These are phyloP conservation scores for Peterozyma toletana DNA, from an alignment of 805 yeast species.

Conservation along the genomic window DNA sequence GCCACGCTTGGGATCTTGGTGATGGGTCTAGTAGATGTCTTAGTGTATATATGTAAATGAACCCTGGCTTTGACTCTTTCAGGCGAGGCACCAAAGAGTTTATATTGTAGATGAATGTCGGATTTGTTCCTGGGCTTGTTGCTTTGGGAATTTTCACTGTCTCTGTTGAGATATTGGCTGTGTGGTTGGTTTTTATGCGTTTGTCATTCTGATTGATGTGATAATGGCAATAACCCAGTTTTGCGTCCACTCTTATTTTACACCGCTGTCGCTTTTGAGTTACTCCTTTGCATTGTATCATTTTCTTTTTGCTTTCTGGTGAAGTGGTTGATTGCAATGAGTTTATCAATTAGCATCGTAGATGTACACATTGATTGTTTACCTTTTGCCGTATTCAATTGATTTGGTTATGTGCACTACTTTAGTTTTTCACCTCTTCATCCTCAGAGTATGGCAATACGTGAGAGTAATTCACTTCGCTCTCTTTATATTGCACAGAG, in stretches of 20 bases:
- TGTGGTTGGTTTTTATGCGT: not conserved
- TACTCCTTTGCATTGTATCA: conserved; percentile 30
- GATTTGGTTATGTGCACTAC: not conserved
- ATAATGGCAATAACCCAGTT: conserved; percentile 26
- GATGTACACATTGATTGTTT: too few relatives aligned
- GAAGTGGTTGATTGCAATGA: too few relatives aligned
- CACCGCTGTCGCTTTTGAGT: conserved; percentile 35
- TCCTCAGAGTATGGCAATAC: too few relatives aligned
- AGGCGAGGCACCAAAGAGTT: not conserved
- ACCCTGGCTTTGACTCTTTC: conserved; percentile 23
- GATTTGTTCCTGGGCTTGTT: not conserved
- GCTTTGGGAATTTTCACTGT: not conserved
- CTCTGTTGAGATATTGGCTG: not conserved
- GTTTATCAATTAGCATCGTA: too few relatives aligned
- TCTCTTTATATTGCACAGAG: conserved; percentile 3
- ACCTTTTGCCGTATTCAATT: not conserved
- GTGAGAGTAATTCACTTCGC: not conserved
- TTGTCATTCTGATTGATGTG: conserved; percentile 17
- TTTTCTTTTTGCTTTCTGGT: too few relatives aligned
- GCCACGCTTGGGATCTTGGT: conserved; percentile 25
- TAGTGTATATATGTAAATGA: conserved; percentile 44
- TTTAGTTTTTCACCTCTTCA: not conserved
- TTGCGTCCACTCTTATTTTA: conserved; percentile 18
- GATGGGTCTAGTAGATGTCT: conserved; percentile 24
- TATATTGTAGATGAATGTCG: not conserved